Conservation (phyloP, 306 rosid genomes). For the Pyrus bretschneideri region DNA sequence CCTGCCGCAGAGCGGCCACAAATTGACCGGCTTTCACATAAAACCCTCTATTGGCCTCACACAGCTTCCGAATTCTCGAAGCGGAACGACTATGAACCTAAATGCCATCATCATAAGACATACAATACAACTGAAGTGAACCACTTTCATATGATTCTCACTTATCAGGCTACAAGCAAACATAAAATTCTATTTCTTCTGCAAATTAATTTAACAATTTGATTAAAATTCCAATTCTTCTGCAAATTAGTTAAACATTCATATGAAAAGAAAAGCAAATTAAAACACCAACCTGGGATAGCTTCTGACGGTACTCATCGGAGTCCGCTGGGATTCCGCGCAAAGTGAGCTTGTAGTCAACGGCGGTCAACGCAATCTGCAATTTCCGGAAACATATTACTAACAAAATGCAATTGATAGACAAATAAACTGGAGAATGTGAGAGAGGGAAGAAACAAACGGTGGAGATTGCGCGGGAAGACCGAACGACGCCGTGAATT, state of each 20-base stretch:
- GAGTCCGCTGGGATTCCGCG: conserved; percentile 39
- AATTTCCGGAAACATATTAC: not conserved
- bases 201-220: too few species aligned
- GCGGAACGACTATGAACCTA: conserved; percentile 86
- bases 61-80: conserved; percentile 51
- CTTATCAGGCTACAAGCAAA: not conserved
- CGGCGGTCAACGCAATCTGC: conserved; percentile 53
- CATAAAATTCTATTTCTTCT: not conserved
- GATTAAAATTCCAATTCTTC: not conserved
- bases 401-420: not conserved
- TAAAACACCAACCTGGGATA: conserved; percentile 45
- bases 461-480: conserved; percentile 62
- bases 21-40: conserved; percentile 93
- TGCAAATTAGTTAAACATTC: not conserved
- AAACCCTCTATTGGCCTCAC: conserved; percentile 82
- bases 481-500: conserved; percentile 56
- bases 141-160: not conserved
- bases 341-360: conserved; percentile 65
- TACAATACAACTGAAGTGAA: not conserved
- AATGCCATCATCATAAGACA: conserved; percentile 11
- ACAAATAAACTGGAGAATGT: not conserved
- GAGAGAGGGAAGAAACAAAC: conserved; percentile 27
- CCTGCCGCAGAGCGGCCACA: conserved; percentile 58
- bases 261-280: not conserved
- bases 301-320: conserved; percentile 45